These are phyloP conservation scores for Microdochium paspali DNA, from an alignment of 2,329 filamentous ascomycete species.

Conservation along the genomic window DNA sequence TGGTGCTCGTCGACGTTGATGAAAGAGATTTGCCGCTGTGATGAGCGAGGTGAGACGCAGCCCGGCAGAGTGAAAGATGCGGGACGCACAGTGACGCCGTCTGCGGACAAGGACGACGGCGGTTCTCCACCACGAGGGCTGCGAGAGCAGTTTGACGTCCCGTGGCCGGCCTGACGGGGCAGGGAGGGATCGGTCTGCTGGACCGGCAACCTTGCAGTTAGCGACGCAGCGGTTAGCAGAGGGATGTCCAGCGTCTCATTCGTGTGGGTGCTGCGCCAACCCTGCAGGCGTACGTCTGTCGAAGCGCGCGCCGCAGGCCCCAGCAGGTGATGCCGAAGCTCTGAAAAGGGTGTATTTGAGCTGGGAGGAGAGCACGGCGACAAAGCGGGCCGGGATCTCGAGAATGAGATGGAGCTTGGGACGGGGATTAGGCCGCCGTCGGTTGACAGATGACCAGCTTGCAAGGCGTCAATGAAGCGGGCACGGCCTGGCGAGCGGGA, in stretches of 20 bases:
- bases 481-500: no score
- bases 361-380: neutral
- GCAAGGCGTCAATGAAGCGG: no score
- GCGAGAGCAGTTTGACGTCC: neutral
- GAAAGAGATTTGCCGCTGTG: neutral
- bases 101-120: neutral
- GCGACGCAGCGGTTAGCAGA: neutral
- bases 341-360: neutral
- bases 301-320: neutral
- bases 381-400: no score
- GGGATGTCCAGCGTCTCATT: neutral
- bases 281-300: neutral
- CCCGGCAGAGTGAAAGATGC: neutral
- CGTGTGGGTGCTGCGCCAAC: neutral
- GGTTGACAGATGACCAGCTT: no score
- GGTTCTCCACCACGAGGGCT: neutral
- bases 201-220: neutral
- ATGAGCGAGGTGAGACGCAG: neutral
- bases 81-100: neutral
- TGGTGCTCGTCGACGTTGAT: neutral
- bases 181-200: neutral
- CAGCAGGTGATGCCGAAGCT: neutral
- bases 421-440: no score
- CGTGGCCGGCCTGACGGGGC: neutral
- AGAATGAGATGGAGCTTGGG: no score